Conservation (phyloP, 1,139 yeast species). For the Yamadazyma diddensiae region DNA sequence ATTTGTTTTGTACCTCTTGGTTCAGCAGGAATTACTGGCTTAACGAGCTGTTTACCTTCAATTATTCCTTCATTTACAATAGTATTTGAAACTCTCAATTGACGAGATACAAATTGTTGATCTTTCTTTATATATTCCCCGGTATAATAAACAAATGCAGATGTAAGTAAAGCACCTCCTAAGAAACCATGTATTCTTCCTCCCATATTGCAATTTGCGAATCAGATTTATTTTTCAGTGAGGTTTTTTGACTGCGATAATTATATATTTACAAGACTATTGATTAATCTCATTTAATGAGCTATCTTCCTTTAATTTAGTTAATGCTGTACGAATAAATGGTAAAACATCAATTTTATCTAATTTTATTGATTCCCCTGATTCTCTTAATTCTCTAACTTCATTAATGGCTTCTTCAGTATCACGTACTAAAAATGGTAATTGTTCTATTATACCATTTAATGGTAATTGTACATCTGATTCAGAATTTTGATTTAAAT, state of each 20-base stretch:
- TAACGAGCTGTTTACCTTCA: slow-evolving; percentile 34
- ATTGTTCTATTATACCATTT: slow-evolving; percentile 40
- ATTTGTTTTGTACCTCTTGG: slow-evolving; percentile 25
- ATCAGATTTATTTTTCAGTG: too few species aligned
- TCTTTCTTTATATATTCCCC: slow-evolving; percentile 54
- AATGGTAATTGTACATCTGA: slow-evolving; percentile 27
- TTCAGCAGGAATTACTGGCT: slow-evolving; percentile 29
- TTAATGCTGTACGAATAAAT: slow-evolving; percentile 36
- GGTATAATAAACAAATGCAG: slow-evolving; percentile 64
- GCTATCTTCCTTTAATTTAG: slow-evolving; percentile 15
- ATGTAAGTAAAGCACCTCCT: slow-evolving; percentile 64
- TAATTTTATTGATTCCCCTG: slow-evolving; percentile 26
- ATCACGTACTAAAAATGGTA: slow-evolving; percentile 42
- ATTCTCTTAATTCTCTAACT: slow-evolving; percentile 41
- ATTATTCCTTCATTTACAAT: slow-evolving; percentile 51
- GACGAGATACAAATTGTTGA: slow-evolving; percentile 44
- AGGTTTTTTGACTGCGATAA: too few species aligned
- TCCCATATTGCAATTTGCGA: slow-evolving; percentile 34
- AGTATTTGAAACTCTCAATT: slow-evolving; percentile 47
- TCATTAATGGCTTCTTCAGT: slow-evolving; percentile 54
- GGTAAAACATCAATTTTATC: slow-evolving; percentile 43
- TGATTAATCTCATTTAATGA: too few species aligned
- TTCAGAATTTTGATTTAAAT: slow-evolving; percentile 20
- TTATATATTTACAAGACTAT: background rate
- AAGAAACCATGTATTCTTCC: slow-evolving; percentile 72